Evolutionary conservation across 345 rosid species (phyloP).

Genomic region (Chamaenerion angustifolium): DNA sequence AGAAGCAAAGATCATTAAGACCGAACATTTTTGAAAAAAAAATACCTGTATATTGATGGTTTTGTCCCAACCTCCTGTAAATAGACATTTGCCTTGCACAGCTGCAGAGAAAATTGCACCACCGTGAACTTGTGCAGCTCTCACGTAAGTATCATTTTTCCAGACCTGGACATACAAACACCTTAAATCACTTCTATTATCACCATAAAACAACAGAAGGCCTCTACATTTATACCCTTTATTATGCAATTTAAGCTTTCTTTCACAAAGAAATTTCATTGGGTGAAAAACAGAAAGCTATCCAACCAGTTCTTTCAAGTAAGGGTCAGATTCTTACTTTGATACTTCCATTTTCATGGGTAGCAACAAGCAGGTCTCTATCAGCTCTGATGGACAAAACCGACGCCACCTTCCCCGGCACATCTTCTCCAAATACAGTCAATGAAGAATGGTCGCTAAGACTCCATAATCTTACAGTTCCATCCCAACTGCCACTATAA

Average conservation of each 20-base stretch:
- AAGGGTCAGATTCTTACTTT: slow-evolving; percentile 28
- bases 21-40: too few relatives aligned
- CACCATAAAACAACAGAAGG: too few relatives aligned
- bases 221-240: too few relatives aligned
- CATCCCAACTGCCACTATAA: slow-evolving; percentile 95
- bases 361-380: slow-evolving; percentile 38
- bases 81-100: slow-evolving; percentile 50
- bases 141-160: slow-evolving; percentile 50
- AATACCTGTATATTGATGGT: slow-evolving; percentile 50
- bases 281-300: too few relatives aligned
- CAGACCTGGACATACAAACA: slow-evolving; percentile 36
- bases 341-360: slow-evolving; percentile 63
- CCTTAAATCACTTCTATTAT: neutral
- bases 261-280: neutral
- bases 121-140: slow-evolving; percentile 33
- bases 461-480: slow-evolving; percentile 76
- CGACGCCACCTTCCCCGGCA: slow-evolving; percentile 34
- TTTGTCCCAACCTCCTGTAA: slow-evolving; percentile 88
- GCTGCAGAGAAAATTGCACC: slow-evolving; percentile 50
- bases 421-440: slow-evolving; percentile 56
- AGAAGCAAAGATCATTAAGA: too few relatives aligned
- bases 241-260: neutral
- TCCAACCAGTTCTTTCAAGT: neutral
- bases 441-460: slow-evolving; percentile 64
- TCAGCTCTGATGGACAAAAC: slow-evolving; percentile 44